Percentiles rank a stretch among this genome's conserved stretches.
phyloP scores from a whole-genome alignment of 345 rosid species.

The Populus deltoides region DNA sequence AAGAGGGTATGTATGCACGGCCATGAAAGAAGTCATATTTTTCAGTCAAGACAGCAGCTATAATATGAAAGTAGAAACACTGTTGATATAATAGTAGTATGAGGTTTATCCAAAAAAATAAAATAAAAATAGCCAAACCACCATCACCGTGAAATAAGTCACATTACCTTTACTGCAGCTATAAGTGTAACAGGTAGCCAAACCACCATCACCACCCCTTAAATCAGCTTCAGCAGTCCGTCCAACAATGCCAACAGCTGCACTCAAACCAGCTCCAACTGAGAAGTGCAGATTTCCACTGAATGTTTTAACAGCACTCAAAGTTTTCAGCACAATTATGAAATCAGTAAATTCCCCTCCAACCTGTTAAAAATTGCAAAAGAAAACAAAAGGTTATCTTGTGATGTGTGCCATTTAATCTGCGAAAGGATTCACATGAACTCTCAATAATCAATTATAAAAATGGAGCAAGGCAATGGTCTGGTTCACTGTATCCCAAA shows the following conservation, averaged over 20 bases:
- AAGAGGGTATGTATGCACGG: background rate
- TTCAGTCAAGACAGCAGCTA: background rate
- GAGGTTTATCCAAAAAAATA: background rate
- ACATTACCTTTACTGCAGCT: constrained; percentile 90
- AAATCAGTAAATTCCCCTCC: constrained; percentile 96
- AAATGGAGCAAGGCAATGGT: background rate
- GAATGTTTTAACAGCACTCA: constrained; percentile 77
- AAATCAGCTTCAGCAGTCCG: constrained; percentile 84
- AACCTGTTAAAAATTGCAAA: constrained; percentile 48
- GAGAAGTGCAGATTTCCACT: constrained; percentile 78
- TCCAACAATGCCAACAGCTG: constrained; percentile 76
- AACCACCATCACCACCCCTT: constrained; percentile 93
- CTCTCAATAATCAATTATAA: background rate
- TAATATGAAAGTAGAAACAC: background rate
- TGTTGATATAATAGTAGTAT: too few relatives aligned
- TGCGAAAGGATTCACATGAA: background rate
- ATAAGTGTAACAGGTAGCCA: constrained; percentile 88
- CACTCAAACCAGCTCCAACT: constrained; percentile 90
- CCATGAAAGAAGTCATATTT: background rate
- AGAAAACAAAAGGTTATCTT: too few relatives aligned
- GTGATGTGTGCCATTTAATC: too few relatives aligned
- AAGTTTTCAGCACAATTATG: constrained; percentile 77
- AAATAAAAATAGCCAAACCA: background rate
- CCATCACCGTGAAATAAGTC: background rate
- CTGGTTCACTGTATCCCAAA: too few relatives aligned